Base-by-base conservation (phyloP, 2,329 filamentous ascomycete genomes). In the Verticillium zaregamsianum region DNA sequence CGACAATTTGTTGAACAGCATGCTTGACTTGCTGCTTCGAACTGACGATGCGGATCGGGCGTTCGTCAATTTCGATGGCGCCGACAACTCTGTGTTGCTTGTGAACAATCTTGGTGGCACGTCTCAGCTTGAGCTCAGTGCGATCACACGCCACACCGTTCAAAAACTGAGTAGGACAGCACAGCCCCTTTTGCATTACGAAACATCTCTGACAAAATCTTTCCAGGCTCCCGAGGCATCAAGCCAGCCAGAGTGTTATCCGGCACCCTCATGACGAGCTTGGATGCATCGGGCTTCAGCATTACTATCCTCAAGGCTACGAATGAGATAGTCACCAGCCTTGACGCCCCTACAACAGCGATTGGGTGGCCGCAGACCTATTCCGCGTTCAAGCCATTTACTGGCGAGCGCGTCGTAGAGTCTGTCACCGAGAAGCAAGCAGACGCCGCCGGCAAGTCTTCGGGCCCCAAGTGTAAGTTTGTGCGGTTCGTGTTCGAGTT, bases 221-320 rank as follows among this genome's bases (percentile, higher is more conserved):
- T 12, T 55, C 55, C 4, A 59, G 61, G 20, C 11, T 63, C 45
- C 11, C 45, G 45, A 9, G 45, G 45, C 37, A 28, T 58, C 5
- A 58, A 59, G 40, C 52, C 63, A 7, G 35, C 58, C 11, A 62
- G 63, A 14, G 81, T 89, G 55, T 78, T 90, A 40, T 79, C 86
- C 33, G 86, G 88, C 12, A 90, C 87, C 0, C 91, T 87, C 75
- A 87, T 91, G 81, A 91, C 89, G 20, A 90, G 87, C 65, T 73
- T 92, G 64, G 90, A 92, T 66, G 88, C 87, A 1, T 78, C 89
- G 8, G 89, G 89, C 5, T 91, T 92, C 76, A 90, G 86, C 64
- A 83, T 90, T 61, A 88, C 87, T 3, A 70, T 91, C 14, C 76
- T 91, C 37, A 88, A 85, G 70, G 37, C 45, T 14, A 77, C 89